phyloP scores from a whole-genome alignment of 768 basidiomycete species.

The Lactarius sanguifluus region DNA sequence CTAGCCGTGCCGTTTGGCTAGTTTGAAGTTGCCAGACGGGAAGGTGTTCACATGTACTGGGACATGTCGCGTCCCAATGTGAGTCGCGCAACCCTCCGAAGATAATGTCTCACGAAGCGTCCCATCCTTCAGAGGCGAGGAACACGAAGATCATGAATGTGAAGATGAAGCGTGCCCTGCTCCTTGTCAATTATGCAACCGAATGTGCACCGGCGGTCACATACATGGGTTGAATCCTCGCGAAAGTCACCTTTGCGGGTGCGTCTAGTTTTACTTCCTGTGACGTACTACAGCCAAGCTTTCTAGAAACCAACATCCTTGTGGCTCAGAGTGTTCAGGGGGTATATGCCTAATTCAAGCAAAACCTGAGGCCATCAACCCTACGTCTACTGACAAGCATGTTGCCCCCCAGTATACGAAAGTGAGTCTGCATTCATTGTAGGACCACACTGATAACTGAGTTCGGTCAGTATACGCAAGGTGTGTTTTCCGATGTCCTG shows the following conservation, averaged over 20 bases:
- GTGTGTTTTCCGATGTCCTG: conserved; percentile 32
- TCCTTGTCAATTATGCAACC: conserved; percentile 49
- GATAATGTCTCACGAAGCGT: background rate
- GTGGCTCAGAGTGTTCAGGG: conserved; percentile 41
- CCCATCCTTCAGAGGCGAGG: conserved; percentile 41
- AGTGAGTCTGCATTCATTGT: conserved; percentile 35
- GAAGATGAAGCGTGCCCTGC: conserved; percentile 53
- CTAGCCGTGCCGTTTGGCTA: conserved; percentile 17
- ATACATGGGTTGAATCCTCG: conserved; percentile 47
- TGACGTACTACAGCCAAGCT: background rate
- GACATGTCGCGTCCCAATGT: conserved; percentile 12
- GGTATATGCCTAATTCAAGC: conserved; percentile 63
- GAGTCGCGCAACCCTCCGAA: background rate
- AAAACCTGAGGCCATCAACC: conserved; percentile 56
- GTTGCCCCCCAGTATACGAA: conserved; percentile 65
- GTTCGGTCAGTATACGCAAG: conserved; percentile 49
- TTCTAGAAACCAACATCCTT: conserved; percentile 52
- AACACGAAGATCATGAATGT: conserved; percentile 50
- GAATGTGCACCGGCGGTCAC: conserved; percentile 50
- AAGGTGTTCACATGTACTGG: conserved; percentile 5
- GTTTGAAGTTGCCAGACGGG: conserved; percentile 5
- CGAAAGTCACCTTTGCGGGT: conserved; percentile 59
- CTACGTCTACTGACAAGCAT: conserved; percentile 58
- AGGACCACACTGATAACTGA: background rate
- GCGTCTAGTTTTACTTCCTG: conserved; percentile 10